These are phyloP conservation scores for Calocera cornea DNA, from an alignment of 768 basidiomycete species.

Conservation along the genomic window DNA sequence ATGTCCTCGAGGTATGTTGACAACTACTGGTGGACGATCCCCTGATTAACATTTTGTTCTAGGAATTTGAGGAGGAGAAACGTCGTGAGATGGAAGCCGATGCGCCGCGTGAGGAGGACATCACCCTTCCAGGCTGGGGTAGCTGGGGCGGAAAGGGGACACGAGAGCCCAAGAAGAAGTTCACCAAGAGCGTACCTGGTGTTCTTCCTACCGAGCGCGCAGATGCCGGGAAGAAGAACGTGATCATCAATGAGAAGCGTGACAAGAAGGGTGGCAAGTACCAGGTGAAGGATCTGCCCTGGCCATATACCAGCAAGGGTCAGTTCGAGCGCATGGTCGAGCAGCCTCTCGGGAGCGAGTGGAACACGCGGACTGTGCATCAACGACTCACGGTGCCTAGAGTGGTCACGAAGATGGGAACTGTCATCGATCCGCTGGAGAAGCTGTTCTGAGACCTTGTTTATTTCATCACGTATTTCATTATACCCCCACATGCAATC, in stretches of 20 bases:
- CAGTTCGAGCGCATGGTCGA: conserved; percentile 83
- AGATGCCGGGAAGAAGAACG: conserved; percentile 70
- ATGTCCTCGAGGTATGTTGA: conserved; percentile 67
- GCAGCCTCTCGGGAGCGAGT: conserved; percentile 73
- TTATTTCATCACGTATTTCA: not conserved
- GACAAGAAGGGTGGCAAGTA: conserved; percentile 91
- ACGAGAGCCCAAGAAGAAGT: conserved; percentile 33
- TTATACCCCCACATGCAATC: not conserved
- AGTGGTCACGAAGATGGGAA: conserved; percentile 76
- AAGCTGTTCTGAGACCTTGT: conserved; percentile 30
- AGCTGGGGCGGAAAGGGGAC: conserved; percentile 80
- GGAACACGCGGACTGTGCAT: conserved; percentile 81
- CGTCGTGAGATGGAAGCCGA: conserved; percentile 69
- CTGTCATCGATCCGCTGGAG: conserved; percentile 54
- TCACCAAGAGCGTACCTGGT: conserved; percentile 72
- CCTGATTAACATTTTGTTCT: conserved; percentile 3
- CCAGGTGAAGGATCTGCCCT: conserved; percentile 78
- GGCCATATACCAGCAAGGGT: conserved; percentile 84
- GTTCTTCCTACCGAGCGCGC: conserved; percentile 65
- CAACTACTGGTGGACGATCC: not conserved
- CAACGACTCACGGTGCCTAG: conserved; percentile 72
- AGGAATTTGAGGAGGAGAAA: conserved; percentile 84
- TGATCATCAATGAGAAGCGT: conserved; percentile 91
- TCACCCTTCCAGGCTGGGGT: conserved; percentile 91
- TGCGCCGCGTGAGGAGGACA: conserved; percentile 77